Base-by-base conservation (phyloP, 208 protist genomes). In the Leishmania arabica region DNA sequence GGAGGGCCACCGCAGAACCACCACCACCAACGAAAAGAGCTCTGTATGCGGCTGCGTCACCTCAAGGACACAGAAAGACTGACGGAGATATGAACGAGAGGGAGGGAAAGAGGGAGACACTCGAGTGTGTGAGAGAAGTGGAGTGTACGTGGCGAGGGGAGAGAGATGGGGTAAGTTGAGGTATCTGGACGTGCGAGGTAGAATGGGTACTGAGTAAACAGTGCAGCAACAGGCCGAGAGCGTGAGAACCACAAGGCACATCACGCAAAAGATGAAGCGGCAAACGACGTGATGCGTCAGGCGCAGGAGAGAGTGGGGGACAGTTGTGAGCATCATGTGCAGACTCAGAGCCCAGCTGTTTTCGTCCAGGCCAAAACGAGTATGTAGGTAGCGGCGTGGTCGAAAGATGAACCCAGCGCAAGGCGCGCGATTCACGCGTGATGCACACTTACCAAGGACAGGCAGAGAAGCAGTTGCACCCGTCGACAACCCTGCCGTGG, bases 1-100 rank as follows among this genome's bases (percentile, higher is more conserved):
- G 13, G 40, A 54, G 45, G 19, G 31, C 31, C 42, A 34, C 69
- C 69, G 21, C 69, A 74, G 45, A n/a, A 79, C 75, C 24, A 84
- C 37, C 49, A 34, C 40, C 34, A 60, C 47, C 31, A 69, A 71
- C 54, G 21, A 75, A 49, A 42, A 34, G 49, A 27, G 24, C 45
- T 53, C 45, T 53, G 24, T 73, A 31, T 53, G 47, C 40, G 45
- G 69, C 45, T 34, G 45, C 45, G 69, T 51, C 45, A 73, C 42
- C 69, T 73, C 45, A 34, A n/a, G 45, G 40, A 3, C 69, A 40
- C 42, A 51, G 42, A 62, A 60, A 56, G 42, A 53, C 42, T 15
- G 51, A 58, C 49, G 77, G 24, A 19, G 47, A 31, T 1, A 70
- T 45, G 34, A 62, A 53, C 34, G 77, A 40, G 45, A 34, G 34